Base-by-base conservation (phyloP, 1,284 basidiomycete species). In the Agroathelia rolfsii region DNA sequence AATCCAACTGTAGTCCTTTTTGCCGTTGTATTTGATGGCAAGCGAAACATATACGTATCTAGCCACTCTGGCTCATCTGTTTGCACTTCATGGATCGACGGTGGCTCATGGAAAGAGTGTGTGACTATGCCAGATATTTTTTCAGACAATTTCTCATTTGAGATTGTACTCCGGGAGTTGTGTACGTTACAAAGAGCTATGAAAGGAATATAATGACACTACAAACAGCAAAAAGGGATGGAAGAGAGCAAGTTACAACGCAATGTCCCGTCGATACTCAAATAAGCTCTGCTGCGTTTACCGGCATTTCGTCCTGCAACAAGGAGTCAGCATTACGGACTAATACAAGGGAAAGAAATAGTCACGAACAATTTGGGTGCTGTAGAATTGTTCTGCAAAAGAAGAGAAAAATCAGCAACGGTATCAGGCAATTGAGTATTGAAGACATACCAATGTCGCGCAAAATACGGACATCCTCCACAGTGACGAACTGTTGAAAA, bases 281-380 rank as follows among this genome's bases (percentile, higher is more conserved):
- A 46, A 88, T 86, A 39, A 87, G 72, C 51, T 89, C 86, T 22
- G 85, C 83, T 37, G 87, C 85, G 53, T 90, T 90, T 42, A 92
- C 85, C 4, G 86, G 86, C 88, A 93, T 92, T 66, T 93, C 88
- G 50, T 93, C 87, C 83, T 86, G 46, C 10, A 40, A 44, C 41
- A 40, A 34, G 23, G n/a, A n/a, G 42, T 50, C 26, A 49, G 36
- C 27, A 36, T 35, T 24, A 28, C 24, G 26, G 10, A 35, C 28
- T 41, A 36, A 41, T 18, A 29, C 26, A 37, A 29, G 9, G 23
- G 39, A 18, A 32, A 24, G 24, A 24, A 36, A 27, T 9, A 24
- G 24, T 22, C 31, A 59, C 69, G 56, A 56, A 86, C 83, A 50
- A 92, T 90, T 50, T 90, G 85, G 40, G 84, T 86, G 58, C 79